A percentile compares a stretch with the other conserved stretches of the same genome.
Conservation (phyloP, 805 yeast genomes). For the Metschnikowia drakensbergensis region DNA sequence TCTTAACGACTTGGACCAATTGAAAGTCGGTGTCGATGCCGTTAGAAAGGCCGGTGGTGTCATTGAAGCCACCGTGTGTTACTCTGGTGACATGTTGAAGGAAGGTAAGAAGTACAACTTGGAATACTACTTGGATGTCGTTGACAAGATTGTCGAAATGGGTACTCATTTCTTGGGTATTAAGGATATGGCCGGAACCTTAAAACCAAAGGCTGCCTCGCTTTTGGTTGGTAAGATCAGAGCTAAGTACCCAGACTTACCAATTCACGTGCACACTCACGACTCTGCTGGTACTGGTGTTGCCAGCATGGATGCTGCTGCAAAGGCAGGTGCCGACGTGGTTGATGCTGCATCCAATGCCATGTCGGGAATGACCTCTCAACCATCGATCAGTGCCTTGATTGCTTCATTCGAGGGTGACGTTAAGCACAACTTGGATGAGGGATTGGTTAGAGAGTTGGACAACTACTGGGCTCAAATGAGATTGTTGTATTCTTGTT, state of each 20-base stretch:
- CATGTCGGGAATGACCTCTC: constrained; percentile 97
- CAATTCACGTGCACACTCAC: constrained; percentile 98
- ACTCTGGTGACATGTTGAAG: constrained; percentile 97
- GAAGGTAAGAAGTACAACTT: constrained; percentile 95
- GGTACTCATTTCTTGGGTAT: constrained; percentile 98
- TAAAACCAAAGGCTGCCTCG: constrained; percentile 92
- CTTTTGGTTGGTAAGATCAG: constrained; percentile 77
- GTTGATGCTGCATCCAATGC: constrained; percentile 97
- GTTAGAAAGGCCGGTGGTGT: constrained; percentile 98
- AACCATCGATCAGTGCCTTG: constrained; percentile 91
- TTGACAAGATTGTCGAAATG: constrained; percentile 79
- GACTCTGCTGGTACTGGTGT: constrained; percentile 99
- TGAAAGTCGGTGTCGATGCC: constrained; percentile 96
- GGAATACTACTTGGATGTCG: constrained; percentile 78
- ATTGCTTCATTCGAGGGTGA: constrained; percentile 90
- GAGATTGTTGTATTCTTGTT: constrained; percentile 93
- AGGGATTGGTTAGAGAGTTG: constrained; percentile 67
- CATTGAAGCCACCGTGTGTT: constrained; percentile 96
- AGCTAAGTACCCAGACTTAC: constrained; percentile 83
- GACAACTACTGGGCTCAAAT: constrained; percentile 99
- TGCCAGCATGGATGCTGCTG: constrained; percentile 92
- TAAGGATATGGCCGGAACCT: constrained; percentile 99
- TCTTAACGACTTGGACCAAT: constrained; percentile 91
- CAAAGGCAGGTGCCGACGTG: constrained; percentile 95
- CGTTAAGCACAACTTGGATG: constrained; percentile 67